Evolutionary conservation across 202 grass and related monocot species (phyloP).

Genomic region (Zizania palustris): DNA sequence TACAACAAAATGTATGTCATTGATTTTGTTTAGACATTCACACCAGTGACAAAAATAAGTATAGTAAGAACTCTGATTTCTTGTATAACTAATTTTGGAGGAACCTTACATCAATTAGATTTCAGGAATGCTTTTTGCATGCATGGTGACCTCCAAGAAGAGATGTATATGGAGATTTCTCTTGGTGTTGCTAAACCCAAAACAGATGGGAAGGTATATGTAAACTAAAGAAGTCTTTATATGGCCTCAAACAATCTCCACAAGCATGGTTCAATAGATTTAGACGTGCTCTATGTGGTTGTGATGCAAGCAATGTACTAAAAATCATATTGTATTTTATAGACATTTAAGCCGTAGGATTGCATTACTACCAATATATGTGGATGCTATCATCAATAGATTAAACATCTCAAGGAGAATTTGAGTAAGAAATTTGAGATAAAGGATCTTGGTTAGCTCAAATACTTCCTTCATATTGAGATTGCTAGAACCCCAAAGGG

Average conservation of each 20-base stretch:
- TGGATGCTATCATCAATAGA: not conserved
- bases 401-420: too few relatives aligned
- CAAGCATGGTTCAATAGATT: not conserved
- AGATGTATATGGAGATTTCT: too few relatives aligned
- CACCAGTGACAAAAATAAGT: not conserved
- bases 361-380: not conserved
- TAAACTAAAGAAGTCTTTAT: too few relatives aligned
- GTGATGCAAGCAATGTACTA: not conserved
- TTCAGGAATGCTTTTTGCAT: too few relatives aligned
- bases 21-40: not conserved
- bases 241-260: too few relatives aligned
- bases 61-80: too few relatives aligned
- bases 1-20: not conserved
- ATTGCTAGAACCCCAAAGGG: not conserved
- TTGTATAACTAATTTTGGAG: too few relatives aligned
- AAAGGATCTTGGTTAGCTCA: not conserved
- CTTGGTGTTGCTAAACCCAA: too few relatives aligned
- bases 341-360: not conserved
- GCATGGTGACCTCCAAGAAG: too few relatives aligned
- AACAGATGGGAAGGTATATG: too few relatives aligned
- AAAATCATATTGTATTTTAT: not conserved
- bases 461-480: constrained; percentile 16
- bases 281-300: not conserved
- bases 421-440: too few relatives aligned
- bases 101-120: too few relatives aligned